Conservation (phyloP, 2,329 filamentous ascomycete genomes). For the Ceratocystis papillata region DNA sequence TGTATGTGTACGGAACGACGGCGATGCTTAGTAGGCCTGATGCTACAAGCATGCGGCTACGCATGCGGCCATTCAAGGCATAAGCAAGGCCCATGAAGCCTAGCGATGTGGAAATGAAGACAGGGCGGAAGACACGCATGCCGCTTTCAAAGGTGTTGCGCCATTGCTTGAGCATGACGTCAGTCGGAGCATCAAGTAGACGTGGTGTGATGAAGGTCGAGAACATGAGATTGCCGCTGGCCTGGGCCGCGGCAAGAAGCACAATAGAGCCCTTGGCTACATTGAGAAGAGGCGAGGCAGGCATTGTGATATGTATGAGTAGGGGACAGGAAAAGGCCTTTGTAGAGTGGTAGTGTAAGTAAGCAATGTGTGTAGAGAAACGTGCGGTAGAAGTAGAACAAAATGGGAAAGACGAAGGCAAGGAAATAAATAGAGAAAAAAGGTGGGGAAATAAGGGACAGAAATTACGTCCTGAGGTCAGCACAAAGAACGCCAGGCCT, state of each 20-base stretch:
- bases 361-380: neutral
- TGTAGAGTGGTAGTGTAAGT: neutral
- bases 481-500: neutral
- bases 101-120: neutral
- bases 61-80: neutral
- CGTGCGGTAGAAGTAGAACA: neutral
- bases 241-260: slow-evolving; percentile 11
- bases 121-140: slow-evolving; percentile 16
- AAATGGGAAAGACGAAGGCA: neutral
- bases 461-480: neutral
- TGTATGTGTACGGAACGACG: slow-evolving; percentile 19
- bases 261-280: slow-evolving; percentile 15
- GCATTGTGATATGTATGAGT: neutral
- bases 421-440: neutral
- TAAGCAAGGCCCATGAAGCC: slow-evolving; percentile 17
- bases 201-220: slow-evolving; percentile 16
- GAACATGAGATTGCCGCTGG: slow-evolving; percentile 5
- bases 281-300: neutral
- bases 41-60: neutral
- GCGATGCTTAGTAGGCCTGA: slow-evolving; percentile 3
- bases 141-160: slow-evolving; percentile 13
- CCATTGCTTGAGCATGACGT: slow-evolving; percentile 21
- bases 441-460: neutral
- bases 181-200: slow-evolving; percentile 19
- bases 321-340: neutral